These are phyloP conservation scores for Neostapfia colusana DNA, from an alignment of 176 grass and related monocot genomes.

Conservation along the genomic window DNA sequence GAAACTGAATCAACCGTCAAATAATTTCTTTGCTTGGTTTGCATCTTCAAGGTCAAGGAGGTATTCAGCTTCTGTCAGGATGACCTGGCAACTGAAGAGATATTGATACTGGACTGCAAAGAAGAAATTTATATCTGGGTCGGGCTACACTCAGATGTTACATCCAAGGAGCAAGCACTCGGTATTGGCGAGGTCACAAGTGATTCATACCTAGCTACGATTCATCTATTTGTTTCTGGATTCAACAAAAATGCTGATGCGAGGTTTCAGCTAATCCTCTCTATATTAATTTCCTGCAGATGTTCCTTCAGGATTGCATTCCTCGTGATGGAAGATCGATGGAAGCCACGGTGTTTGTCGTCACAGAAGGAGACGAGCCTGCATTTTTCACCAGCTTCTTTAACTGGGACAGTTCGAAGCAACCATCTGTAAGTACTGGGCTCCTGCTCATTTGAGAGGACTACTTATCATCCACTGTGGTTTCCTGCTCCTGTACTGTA, in stretches of 20 bases:
- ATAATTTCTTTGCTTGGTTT: background rate
- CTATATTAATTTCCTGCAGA: slow-evolving; percentile 50
- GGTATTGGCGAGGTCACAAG: slow-evolving; percentile 58
- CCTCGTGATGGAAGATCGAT: slow-evolving; percentile 38
- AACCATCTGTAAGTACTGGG: slow-evolving; percentile 38
- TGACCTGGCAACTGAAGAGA: slow-evolving; percentile 83
- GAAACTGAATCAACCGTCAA: background rate
- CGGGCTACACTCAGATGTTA: slow-evolving; percentile 56
- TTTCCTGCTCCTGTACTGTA: slow-evolving; percentile 29
- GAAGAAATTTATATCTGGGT: slow-evolving; percentile 77
- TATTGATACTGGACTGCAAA: slow-evolving; percentile 65
- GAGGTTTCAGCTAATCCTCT: slow-evolving; percentile 8
- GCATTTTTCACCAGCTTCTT: slow-evolving; percentile 80
- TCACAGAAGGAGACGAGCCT: slow-evolving; percentile 83
- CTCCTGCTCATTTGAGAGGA: no score
- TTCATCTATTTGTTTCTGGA: background rate
- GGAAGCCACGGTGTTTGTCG: slow-evolving; percentile 49
- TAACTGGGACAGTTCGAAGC: slow-evolving; percentile 72
- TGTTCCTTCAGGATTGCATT: slow-evolving; percentile 59
- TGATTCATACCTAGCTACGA: background rate
- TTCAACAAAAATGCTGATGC: background rate
- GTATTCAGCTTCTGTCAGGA: slow-evolving; percentile 90
- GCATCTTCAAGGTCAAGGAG: slow-evolving; percentile 65
- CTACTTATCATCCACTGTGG: background rate
- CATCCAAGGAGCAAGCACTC: slow-evolving; percentile 57